Base-by-base conservation (phyloP, 129 eudicot genomes). In the Rutidosis leptorrhynchoides region DNA sequence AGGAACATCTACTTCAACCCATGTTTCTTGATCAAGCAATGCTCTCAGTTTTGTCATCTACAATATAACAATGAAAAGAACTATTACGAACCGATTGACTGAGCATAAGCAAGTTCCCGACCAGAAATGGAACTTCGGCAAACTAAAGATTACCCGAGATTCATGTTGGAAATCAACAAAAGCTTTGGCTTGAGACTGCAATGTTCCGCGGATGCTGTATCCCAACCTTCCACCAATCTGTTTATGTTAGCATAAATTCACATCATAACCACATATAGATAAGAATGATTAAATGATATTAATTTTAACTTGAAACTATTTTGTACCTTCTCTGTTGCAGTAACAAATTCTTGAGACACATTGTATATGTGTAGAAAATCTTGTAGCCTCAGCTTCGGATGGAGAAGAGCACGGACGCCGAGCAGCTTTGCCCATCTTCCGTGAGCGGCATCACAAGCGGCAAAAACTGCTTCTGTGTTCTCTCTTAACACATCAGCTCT, bases 151-250 rank as follows among this genome's bases (percentile, higher is more conserved):
- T 74, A 94, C 99, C 75, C 99, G 87, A 73, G 95, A 84, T 67
- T 89, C 93, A 69, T 94, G 99, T 67, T 94, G 99, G 79, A 67
- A 84, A 67, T 94, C 99, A 77, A 94, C 90, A 53, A 94, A 94
- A 72, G 97, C 83, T 77, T 81, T 86, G 72, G 97, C 95, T 70
- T 94, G 99, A 73, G 99, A 94, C 74, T 94, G 99, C 25, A 94
- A 79, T 19, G 90, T 94, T 66, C 97, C 97, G 25, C 99, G 95
- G 20, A 89, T 89, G 83, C 99, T 94, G 74, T 86, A 89, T 64
- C 95, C 99, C 83, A 89, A 89, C 83, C 99, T 94, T 84, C 95
- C 97, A 84, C 99, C 97, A 78, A 89, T 89, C 99, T 94, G 97
- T 72, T 69, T 62, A 79, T 74, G 57, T 73, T 57, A 74, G 76